Evolutionary conservation across 2,329 filamentous ascomycete genomes (phyloP), one percentile per base, ranked within the genome.

Genomic region (Mycogone perniciosa): DNA sequence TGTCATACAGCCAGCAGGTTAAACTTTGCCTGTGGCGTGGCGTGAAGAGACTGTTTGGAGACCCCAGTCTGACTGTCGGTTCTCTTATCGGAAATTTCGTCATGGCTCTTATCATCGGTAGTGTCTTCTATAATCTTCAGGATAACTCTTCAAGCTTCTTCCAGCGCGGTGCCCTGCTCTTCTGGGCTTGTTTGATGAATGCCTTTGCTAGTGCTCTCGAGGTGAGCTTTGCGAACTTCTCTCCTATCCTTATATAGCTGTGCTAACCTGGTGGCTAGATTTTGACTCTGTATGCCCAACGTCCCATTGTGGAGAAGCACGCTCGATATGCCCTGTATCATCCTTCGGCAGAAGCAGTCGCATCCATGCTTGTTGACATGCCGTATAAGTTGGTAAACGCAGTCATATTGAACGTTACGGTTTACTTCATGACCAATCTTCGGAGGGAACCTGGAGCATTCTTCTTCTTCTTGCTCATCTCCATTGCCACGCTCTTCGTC

Each of bases 221-320:
- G 67, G 79, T 82, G 60, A 57, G 71, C 6, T n/a, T 9, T 40
- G 26, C 5, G 13, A 7, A 13, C 26, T 27, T 33, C 31, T 29
- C 13, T 47, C 20, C 5, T 20, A 20, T 27, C 6, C 39, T 4
- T 1, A 7, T 37, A 27, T 1, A 41, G 2, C 52, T 53, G 8
- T 30, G 37, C 49, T 54, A 44, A 54, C 41, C 13, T 10, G 3
- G 2, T 7, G 45, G n/a, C 0, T 54, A 85, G 76, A 93, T 96
- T 64, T 69, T 93, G 33, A 90, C 88, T 0, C 77, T 96, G 4
- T 96, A 93, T 64, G 81, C 88, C 2, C 90, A 96, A 78, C 85
- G 91, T 35, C 86, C 88, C 1, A 95, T 96, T 60, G 89, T 96
- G 54, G 89, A 96, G 64, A 96, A 96, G 66, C 91, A 96, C 60